Evolutionary conservation across 164 flowering plant species (phyloP).

Genomic region (Sedum album): DNA sequence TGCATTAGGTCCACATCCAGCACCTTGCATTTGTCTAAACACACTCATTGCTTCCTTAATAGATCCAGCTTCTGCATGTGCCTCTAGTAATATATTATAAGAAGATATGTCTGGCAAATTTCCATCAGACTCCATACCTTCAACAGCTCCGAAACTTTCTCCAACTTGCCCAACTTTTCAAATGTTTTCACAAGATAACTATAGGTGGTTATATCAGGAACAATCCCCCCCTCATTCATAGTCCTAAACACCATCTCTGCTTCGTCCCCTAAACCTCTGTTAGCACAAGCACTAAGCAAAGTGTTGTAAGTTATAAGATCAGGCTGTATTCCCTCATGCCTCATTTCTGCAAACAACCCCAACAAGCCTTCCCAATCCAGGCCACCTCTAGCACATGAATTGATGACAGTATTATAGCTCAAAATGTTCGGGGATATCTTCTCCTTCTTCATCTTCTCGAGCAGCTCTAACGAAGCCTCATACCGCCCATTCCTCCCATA

Average conservation of each 20-base stretch:
- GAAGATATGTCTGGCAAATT: constrained; percentile 65
- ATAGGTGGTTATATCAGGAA: constrained; percentile 75
- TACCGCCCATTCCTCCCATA: constrained; percentile 80
- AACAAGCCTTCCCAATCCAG: constrained; percentile 84
- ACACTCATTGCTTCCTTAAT: constrained; percentile 75
- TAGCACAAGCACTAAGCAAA: constrained; percentile 71
- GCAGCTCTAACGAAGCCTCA: constrained; percentile 48
- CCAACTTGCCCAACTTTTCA: constrained; percentile 56
- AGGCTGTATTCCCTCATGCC: constrained; percentile 86
- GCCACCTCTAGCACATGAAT: constrained; percentile 89
- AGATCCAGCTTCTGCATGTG: constrained; percentile 52
- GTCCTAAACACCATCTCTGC: constrained; percentile 93
- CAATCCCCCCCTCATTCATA: constrained; percentile 83
- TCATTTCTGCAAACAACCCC: constrained; percentile 90
- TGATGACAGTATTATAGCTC: constrained; percentile 80
- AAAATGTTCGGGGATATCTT: constrained; percentile 57
- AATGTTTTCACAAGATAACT: constrained; percentile 74
- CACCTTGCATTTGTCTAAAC: constrained; percentile 82
- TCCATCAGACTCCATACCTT: constrained; percentile 68
- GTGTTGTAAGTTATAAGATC: constrained; percentile 87
- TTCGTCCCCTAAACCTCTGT: constrained; percentile 67
- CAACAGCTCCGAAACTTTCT: constrained; percentile 65
- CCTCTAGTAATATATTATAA: constrained; percentile 80
- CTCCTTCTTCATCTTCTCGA: constrained; percentile 69
- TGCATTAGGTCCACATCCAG: constrained; percentile 78